Conservation (phyloP, 1,284 basidiomycete genomes). For the Apiotrichum akiyoshidainum region DNA sequence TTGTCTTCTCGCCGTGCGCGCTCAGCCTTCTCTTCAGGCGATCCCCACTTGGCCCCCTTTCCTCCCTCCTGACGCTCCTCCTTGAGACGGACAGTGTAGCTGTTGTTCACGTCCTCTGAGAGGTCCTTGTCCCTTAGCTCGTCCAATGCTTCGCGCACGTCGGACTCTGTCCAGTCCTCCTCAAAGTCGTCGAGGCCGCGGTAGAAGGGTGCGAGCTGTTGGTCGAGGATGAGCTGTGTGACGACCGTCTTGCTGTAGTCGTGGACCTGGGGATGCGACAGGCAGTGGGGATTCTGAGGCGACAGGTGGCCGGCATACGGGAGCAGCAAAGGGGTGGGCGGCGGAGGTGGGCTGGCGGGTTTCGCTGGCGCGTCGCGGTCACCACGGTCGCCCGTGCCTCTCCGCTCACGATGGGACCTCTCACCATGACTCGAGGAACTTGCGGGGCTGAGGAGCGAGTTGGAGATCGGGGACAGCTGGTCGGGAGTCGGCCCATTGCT, state of each 20-base stretch:
- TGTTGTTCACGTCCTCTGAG: constrained; percentile 38
- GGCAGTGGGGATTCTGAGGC: constrained; percentile 87
- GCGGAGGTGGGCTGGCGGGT: constrained; percentile 53
- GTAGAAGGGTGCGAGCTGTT: constrained; percentile 92
- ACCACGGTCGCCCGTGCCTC: neutral
- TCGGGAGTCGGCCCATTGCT: constrained; percentile 5
- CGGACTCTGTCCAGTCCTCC: constrained; percentile 76
- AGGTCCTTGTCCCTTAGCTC: constrained; percentile 40
- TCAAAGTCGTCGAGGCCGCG: constrained; percentile 90
- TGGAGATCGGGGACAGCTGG: neutral
- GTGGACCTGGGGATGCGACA: constrained; percentile 56
- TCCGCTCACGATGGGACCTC: neutral
- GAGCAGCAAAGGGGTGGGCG: constrained; percentile 60
- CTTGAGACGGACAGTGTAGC: constrained; percentile 32
- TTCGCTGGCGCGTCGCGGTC: constrained; percentile 20
- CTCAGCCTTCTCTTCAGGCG: constrained; percentile 37
- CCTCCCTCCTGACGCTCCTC: constrained; percentile 32
- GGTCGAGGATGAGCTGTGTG: constrained; percentile 77
- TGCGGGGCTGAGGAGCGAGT: neutral
- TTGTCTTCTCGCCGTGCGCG: constrained; percentile 67
- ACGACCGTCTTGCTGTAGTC: constrained; percentile 90
- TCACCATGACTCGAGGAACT: too few species aligned
- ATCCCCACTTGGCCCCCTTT: constrained; percentile 11
- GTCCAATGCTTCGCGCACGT: constrained; percentile 57
- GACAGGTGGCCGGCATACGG: constrained; percentile 67